Evolutionary conservation across 768 basidiomycete species (phyloP).

Genomic region (Cantharellus anzutake): DNA sequence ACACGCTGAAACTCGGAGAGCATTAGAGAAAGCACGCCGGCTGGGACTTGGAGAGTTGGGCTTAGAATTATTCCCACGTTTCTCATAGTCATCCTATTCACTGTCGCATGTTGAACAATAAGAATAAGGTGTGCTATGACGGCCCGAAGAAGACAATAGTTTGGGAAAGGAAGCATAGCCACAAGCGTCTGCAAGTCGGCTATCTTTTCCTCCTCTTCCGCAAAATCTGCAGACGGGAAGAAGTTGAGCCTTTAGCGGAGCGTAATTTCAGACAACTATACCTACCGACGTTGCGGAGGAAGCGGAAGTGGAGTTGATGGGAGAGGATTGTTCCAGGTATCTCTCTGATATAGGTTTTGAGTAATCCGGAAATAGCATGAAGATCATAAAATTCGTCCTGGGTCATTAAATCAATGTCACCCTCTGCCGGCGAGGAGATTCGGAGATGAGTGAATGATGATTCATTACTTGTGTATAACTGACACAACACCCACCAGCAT

Average conservation of each 20-base stretch:
- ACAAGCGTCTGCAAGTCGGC: constrained; percentile 73
- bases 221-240: constrained; percentile 41
- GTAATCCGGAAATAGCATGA: constrained; percentile 86
- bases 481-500: constrained; percentile 40
- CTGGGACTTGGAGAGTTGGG: constrained; percentile 94
- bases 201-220: constrained; percentile 75
- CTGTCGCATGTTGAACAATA: constrained; percentile 72
- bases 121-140: constrained; percentile 88
- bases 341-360: constrained; percentile 88
- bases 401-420: constrained; percentile 79
- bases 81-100: constrained; percentile 98
- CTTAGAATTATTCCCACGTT: constrained; percentile 99
- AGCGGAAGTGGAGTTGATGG: constrained; percentile 74
- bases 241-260: background rate
- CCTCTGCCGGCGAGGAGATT: constrained; percentile 34
- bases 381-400: constrained; percentile 94
- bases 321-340: constrained; percentile 85
- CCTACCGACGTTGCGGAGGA: constrained; percentile 85
- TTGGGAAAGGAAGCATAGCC: constrained; percentile 69
- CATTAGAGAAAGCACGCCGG: constrained; percentile 89
- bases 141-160: constrained; percentile 86
- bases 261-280: constrained; percentile 5
- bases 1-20: constrained; percentile 84
- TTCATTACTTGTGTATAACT: background rate
- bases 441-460: background rate